Percentiles rank a stretch among this genome's conserved stretches.
These are phyloP conservation scores for Acer yangbiense DNA, from an alignment of 345 rosid species.

Conservation along the genomic window DNA sequence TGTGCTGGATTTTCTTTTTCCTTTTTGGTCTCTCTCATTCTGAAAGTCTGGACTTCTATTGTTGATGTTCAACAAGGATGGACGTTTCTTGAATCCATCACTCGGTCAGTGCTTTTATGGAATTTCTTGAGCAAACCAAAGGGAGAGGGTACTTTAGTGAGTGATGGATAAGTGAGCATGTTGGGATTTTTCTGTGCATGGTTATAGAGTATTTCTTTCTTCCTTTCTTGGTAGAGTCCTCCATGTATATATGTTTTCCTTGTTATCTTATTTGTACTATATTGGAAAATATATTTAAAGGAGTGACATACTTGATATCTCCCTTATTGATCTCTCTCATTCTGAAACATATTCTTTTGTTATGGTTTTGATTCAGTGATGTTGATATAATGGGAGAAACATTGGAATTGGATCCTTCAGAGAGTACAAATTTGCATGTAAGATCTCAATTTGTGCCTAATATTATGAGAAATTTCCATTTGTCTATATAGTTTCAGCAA, in stretches of 20 bases:
- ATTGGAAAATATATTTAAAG: not conserved
- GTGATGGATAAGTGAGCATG: not conserved
- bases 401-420: constrained; percentile 43
- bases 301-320: not conserved
- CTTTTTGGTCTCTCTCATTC: not conserved
- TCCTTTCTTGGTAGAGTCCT: not conserved
- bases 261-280: not conserved
- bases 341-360: constrained; percentile 7
- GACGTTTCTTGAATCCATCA: not conserved
- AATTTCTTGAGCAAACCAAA: not conserved
- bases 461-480: constrained; percentile 13
- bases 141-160: not conserved
- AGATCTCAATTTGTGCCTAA: constrained; percentile 32
- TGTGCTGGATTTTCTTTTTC: not conserved
- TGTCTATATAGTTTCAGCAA: constrained; percentile 1
- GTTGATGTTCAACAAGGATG: not conserved
- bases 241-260: constrained; percentile 1
- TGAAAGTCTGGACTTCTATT: not conserved
- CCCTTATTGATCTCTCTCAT: not conserved
- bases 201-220: not conserved
- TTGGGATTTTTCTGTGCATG: not conserved
- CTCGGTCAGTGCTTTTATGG: not conserved
- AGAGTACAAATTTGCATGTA: constrained; percentile 43
- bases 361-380: constrained; percentile 55
- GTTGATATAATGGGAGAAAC: constrained; percentile 46